Conservation (phyloP, 768 basidiomycete species). For the Steccherinum ochraceum region DNA sequence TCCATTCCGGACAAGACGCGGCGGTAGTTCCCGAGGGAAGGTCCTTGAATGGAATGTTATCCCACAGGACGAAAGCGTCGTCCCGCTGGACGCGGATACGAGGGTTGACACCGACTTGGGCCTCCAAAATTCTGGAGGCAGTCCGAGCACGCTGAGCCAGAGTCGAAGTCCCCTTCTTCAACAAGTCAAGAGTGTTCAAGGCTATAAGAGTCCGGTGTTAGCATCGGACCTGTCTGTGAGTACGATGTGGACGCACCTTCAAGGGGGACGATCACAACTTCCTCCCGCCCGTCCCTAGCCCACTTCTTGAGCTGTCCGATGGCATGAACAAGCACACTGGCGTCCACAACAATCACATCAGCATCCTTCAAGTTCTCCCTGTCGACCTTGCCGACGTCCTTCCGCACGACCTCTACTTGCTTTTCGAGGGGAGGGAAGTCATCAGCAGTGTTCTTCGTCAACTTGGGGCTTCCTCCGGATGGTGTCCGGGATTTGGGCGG, state of each 20-base stretch:
- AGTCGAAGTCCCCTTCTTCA: constrained; percentile 82
- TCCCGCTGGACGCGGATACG: constrained; percentile 80
- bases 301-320: constrained; percentile 76
- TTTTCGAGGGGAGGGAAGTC: constrained; percentile 3
- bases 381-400: constrained; percentile 12
- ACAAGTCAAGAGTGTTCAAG: constrained; percentile 83
- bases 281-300: constrained; percentile 70
- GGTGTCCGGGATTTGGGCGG: constrained; percentile 1
- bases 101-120: constrained; percentile 76
- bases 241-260: constrained; percentile 55
- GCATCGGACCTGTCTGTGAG: constrained; percentile 6
- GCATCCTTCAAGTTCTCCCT: constrained; percentile 49
- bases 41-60: constrained; percentile 53
- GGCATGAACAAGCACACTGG: constrained; percentile 75
- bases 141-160: constrained; percentile 80
- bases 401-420: constrained; percentile 3
- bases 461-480: not conserved
- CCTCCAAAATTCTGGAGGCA: constrained; percentile 85
- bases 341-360: constrained; percentile 73
- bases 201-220: constrained; percentile 37
- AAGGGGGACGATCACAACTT: constrained; percentile 77
- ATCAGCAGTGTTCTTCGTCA: constrained; percentile 6
- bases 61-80: constrained; percentile 80
- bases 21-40: constrained; percentile 22
- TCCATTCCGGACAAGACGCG: constrained; percentile 70